These are phyloP conservation scores for Conoideocrella luteorostrata DNA, from an alignment of 2,329 filamentous ascomycete genomes.

Conservation along the genomic window DNA sequence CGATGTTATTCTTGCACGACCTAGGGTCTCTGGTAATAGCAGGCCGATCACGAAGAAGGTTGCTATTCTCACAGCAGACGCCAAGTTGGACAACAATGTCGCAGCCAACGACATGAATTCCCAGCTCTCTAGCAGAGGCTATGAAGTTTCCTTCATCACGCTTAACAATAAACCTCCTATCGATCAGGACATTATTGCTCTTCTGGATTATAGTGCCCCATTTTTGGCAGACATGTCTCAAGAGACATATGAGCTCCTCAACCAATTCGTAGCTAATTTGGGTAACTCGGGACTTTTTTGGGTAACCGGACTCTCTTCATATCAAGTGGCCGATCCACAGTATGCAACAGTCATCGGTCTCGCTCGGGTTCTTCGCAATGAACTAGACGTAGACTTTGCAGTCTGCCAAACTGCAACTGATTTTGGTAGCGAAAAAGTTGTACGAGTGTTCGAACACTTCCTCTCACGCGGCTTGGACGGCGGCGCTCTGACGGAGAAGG, in stretches of 20 bases:
- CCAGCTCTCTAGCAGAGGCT: no score
- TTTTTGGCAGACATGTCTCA: slow-evolving; percentile 13
- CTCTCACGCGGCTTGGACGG: background rate
- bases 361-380: slow-evolving; percentile 20
- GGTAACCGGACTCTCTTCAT: slow-evolving; percentile 21
- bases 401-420: slow-evolving; percentile 20
- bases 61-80: no score
- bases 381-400: slow-evolving; percentile 18
- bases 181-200: background rate
- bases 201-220: background rate
- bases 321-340: slow-evolving; percentile 19
- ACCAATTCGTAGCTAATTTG: slow-evolving; percentile 5
- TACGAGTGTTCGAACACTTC: background rate
- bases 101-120: no score
- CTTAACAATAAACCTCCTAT: background rate
- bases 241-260: slow-evolving; percentile 3
- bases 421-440: background rate
- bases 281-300: slow-evolving; percentile 18
- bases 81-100: no score
- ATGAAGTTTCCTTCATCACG: background rate
- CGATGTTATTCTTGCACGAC: no score
- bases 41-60: no score
- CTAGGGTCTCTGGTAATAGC: no score
- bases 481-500: background rate
- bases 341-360: slow-evolving; percentile 20